phyloP scores from a whole-genome alignment of 2,329 filamentous ascomycete genomes.

The Cordyceps fumosorosea region DNA sequence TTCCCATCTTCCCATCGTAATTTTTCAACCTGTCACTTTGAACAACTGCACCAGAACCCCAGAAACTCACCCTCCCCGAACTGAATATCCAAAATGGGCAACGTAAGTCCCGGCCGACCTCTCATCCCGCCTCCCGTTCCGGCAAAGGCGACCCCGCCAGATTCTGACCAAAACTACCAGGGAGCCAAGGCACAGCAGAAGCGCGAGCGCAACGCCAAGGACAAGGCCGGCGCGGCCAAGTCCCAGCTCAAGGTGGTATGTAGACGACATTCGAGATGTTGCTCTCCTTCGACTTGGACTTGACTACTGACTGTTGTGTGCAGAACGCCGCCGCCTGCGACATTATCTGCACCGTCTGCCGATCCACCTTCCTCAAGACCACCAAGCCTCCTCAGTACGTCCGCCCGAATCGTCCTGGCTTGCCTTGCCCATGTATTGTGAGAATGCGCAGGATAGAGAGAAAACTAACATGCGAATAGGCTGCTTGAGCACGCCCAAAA shows the following conservation, averaged over 20 bases:
- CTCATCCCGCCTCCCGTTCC: neutral
- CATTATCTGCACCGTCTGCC: constrained; percentile 73
- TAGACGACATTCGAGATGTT: constrained; percentile 16
- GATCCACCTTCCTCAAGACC: constrained; percentile 72
- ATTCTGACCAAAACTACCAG: constrained; percentile 25
- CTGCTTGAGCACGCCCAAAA: constrained; percentile 66
- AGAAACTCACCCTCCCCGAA: neutral
- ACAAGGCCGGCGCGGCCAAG: constrained; percentile 49
- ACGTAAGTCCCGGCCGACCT: neutral
- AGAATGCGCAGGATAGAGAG: neutral
- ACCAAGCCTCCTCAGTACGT: constrained; percentile 64
- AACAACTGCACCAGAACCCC: neutral
- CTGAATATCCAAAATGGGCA: constrained; percentile 12
- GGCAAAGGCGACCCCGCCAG: neutral
- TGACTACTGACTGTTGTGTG: neutral
- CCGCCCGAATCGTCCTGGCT: neutral
- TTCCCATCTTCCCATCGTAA: neutral
- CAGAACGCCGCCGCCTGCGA: constrained; percentile 68
- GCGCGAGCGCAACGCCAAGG: constrained; percentile 65
- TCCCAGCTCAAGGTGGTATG: constrained; percentile 63
- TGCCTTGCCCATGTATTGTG: too few species aligned
- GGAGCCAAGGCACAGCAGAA: constrained; percentile 64
- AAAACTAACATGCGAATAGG: constrained; percentile 27
- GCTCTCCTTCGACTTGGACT: too few species aligned
- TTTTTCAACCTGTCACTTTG: neutral